These are phyloP conservation scores for Xylariaceae sp. DNA, from an alignment of 2,329 filamentous ascomycete genomes.

Conservation along the genomic window DNA sequence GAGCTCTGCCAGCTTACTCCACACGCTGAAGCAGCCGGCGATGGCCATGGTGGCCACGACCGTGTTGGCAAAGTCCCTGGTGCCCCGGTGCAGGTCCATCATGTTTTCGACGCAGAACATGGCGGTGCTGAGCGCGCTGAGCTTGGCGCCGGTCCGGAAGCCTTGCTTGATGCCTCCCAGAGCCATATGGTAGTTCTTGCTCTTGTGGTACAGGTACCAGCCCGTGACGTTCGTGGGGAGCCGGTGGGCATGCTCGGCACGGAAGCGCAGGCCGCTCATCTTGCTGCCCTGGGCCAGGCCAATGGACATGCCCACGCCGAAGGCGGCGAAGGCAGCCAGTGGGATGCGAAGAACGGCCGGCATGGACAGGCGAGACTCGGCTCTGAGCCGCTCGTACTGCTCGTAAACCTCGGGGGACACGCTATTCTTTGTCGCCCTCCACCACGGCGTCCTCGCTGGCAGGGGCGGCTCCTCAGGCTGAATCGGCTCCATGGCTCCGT, in stretches of 20 bases:
- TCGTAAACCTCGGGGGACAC: no score
- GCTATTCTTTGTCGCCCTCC: no score
- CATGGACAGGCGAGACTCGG: slow-evolving; percentile 50
- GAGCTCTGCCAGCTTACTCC: slow-evolving; percentile 61
- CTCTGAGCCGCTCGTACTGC: no score
- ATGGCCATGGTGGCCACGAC: slow-evolving; percentile 76
- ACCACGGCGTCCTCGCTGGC: no score
- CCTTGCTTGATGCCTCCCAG: slow-evolving; percentile 74
- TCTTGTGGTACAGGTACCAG: slow-evolving; percentile 99
- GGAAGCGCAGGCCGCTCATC: slow-evolving; percentile 72
- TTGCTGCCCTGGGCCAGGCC: slow-evolving; percentile 67
- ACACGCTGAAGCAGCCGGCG: slow-evolving; percentile 78
- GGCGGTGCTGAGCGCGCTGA: slow-evolving; percentile 64
- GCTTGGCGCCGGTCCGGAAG: slow-evolving; percentile 60
- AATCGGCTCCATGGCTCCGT: no score
- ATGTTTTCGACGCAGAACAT: slow-evolving; percentile 82
- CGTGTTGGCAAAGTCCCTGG: slow-evolving; percentile 72
- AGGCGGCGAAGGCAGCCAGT: slow-evolving; percentile 55
- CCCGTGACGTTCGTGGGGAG: slow-evolving; percentile 74
- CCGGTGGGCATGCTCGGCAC: slow-evolving; percentile 93
- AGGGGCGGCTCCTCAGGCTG: no score
- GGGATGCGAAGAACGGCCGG: slow-evolving; percentile 58
- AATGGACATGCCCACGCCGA: slow-evolving; percentile 60
- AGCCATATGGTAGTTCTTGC: slow-evolving; percentile 85
- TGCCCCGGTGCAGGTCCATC: slow-evolving; percentile 64